Evolutionary conservation across 768 basidiomycete genomes (phyloP).

Genomic region (Calocybe indica): DNA sequence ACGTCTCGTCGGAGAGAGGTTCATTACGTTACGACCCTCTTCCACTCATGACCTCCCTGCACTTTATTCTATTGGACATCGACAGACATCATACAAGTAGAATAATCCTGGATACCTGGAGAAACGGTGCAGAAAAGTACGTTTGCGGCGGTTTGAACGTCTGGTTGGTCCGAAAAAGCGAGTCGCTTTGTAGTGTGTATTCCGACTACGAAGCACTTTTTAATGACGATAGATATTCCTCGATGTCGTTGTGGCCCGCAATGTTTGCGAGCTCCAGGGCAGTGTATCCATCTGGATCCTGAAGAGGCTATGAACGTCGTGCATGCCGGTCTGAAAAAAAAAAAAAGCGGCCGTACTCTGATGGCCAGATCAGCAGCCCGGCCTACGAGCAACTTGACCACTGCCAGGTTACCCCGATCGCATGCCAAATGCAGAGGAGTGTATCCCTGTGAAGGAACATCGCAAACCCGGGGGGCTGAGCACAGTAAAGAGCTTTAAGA

Average conservation of each 20-base stretch:
- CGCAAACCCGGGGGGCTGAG: background rate
- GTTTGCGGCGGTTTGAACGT: no score
- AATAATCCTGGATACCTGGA: background rate
- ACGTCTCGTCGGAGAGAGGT: no score
- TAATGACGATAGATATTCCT: slow-evolving; percentile 17
- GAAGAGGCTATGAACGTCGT: slow-evolving; percentile 3
- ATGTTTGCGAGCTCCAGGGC: slow-evolving; percentile 54
- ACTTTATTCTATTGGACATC: background rate
- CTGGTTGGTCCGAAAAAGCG: background rate
- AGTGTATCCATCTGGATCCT: slow-evolving; percentile 68
- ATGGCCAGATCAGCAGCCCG: slow-evolving; percentile 59
- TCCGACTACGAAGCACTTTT: background rate
- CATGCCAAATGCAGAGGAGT: slow-evolving; percentile 83
- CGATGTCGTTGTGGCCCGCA: slow-evolving; percentile 52
- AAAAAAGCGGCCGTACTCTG: slow-evolving; percentile 47
- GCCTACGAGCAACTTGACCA: slow-evolving; percentile 53
- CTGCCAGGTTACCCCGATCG: slow-evolving; percentile 64
- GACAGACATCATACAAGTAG: background rate
- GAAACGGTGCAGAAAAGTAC: no score
- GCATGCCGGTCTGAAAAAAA: background rate
- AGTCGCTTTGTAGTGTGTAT: background rate
- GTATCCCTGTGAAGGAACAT: slow-evolving; percentile 56
- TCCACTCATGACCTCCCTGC: background rate
- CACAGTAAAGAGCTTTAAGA: slow-evolving; percentile 8
- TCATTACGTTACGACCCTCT: background rate